Evolutionary conservation across 345 rosid genomes (phyloP).

Genomic region (Rubroshorea leprosula): DNA sequence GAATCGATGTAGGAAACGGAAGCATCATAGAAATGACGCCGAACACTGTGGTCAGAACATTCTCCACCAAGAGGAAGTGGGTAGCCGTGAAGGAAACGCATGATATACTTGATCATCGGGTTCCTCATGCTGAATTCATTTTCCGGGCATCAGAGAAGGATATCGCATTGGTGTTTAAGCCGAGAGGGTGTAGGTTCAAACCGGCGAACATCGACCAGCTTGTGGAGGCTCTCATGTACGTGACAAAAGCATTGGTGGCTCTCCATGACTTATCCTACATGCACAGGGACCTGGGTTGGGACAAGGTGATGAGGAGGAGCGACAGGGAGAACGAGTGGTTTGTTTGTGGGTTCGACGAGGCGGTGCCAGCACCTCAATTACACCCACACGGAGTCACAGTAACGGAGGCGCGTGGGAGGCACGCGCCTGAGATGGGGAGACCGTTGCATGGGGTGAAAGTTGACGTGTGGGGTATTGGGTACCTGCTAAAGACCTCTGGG

Average conservation of each 20-base stretch:
- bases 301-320: constrained; percentile 56
- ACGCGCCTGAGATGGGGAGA: constrained; percentile 88
- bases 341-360: constrained; percentile 75
- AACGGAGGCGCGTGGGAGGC: constrained; percentile 45
- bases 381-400: constrained; percentile 38
- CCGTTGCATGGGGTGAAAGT: constrained; percentile 80
- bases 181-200: constrained; percentile 59
- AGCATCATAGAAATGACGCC: constrained; percentile 65
- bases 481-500: constrained; percentile 75
- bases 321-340: constrained; percentile 71
- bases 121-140: constrained; percentile 74
- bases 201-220: constrained; percentile 66
- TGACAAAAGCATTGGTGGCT: constrained; percentile 82
- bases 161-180: constrained; percentile 58
- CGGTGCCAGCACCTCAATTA: constrained; percentile 74
- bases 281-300: constrained; percentile 93
- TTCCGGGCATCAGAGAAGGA: constrained; percentile 50
- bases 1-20: constrained; percentile 43
- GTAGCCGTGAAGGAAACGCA: constrained; percentile 68
- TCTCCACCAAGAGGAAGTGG: constrained; percentile 60
- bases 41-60: constrained; percentile 49
- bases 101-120: constrained; percentile 65
- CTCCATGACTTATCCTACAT: constrained; percentile 89
- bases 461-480: constrained; percentile 93
- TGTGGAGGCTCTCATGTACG: constrained; percentile 73